Evolutionary conservation across 2,329 filamentous ascomycete genomes (phyloP).

Genomic region (Nothophaeocryptopus gaeumannii): DNA sequence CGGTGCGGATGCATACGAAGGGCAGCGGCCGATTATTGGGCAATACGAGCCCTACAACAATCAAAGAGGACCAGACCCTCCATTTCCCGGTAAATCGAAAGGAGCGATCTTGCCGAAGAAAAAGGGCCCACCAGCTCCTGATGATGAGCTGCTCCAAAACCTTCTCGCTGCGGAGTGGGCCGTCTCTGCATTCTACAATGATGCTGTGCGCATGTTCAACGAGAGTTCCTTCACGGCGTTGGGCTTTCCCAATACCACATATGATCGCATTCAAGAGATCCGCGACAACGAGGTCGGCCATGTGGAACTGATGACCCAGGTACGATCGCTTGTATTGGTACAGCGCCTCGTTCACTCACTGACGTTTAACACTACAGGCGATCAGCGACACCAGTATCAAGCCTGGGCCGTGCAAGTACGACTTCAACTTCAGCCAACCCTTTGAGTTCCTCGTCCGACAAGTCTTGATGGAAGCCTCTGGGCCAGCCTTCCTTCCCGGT

Average conservation of each 20-base stretch:
- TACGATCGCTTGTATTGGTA: no score
- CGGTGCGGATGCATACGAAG: no score
- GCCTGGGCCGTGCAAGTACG: constrained; percentile 39
- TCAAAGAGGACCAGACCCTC: constrained; percentile 9
- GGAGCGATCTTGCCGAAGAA: constrained; percentile 34
- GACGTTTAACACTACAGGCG: constrained; percentile 23
- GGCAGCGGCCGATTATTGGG: not conserved
- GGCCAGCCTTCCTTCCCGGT: constrained; percentile 43
- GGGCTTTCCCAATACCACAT: constrained; percentile 42
- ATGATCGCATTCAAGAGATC: constrained; percentile 41
- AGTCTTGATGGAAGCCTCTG: constrained; percentile 39
- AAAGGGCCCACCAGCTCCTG: constrained; percentile 35
- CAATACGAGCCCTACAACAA: not conserved
- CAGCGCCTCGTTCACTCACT: no score
- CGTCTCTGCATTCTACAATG: constrained; percentile 47
- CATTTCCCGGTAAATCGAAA: constrained; percentile 41
- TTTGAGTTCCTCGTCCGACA: constrained; percentile 33
- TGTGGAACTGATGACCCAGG: constrained; percentile 33
- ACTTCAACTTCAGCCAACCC: constrained; percentile 28
- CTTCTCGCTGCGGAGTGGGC: constrained; percentile 47
- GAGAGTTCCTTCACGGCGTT: constrained; percentile 34
- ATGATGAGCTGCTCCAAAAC: constrained; percentile 47
- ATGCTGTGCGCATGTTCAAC: constrained; percentile 43
- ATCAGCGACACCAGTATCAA: constrained; percentile 45
- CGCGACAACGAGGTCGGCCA: constrained; percentile 49